phyloP scores from a whole-genome alignment of 768 basidiomycete genomes.

The Mycena latifolia region DNA sequence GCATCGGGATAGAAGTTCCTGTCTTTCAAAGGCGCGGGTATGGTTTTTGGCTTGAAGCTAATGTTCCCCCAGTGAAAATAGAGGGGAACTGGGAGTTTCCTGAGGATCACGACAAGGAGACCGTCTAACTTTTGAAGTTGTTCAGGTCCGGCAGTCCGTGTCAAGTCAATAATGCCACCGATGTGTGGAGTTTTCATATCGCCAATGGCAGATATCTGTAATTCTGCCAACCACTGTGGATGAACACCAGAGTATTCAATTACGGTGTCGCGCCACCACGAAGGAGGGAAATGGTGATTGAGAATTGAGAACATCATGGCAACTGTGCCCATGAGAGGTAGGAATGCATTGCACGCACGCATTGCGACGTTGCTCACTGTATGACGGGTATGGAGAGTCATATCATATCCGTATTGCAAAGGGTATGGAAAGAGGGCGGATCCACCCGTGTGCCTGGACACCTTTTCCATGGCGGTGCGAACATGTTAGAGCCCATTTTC shows the following conservation, averaged over 20 bases:
- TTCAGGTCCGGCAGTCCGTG: background rate
- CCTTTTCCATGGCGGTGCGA: background rate
- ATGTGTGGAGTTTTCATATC: constrained; percentile 9
- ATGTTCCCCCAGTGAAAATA: constrained; percentile 22
- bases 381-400: background rate
- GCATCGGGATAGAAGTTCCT: background rate
- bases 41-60: background rate
- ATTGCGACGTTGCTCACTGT: background rate
- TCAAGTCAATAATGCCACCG: constrained; percentile 25
- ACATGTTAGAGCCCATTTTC: background rate
- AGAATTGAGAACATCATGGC: background rate
- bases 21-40: background rate
- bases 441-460: background rate
- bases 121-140: background rate
- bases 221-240: background rate
- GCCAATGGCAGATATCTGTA: constrained; percentile 4
- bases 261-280: constrained; percentile 5
- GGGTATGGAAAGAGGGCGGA: background rate
- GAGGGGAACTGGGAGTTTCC: constrained; percentile 12
- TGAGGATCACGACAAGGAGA: background rate
- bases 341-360: constrained; percentile 23
- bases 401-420: background rate
- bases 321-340: constrained; percentile 14
- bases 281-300: background rate
- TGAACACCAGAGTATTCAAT: background rate